Evolutionary conservation across 2,329 filamentous ascomycete genomes (phyloP), one percentile per base, ranked within the genome.

Genomic region (Fusarium nematophilum): DNA sequence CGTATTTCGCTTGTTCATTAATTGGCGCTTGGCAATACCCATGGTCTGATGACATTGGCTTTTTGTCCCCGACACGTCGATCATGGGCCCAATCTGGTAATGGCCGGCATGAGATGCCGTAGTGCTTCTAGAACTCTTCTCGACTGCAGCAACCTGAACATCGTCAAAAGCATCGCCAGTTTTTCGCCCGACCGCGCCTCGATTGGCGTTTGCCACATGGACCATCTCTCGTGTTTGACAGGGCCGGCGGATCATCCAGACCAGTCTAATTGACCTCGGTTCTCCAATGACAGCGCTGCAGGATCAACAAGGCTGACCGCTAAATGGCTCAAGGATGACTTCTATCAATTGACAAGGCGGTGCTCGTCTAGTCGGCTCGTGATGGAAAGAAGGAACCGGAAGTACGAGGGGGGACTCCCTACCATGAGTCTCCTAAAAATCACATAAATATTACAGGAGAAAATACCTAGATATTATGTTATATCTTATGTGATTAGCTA

Each of bases 71-170:
- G 17, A 38, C 15, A n/a, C 34, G 46, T 50, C 46, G 34, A 50
- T 42, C 38, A 45, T 42, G 30, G 27, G 18, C 57, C 60, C 39
- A 33, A 64, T 64, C 39, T 47, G 44, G 60, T 44, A 64, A 42
- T 43, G 36, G 4, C 60, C 60, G 60, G 60, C 25, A 47, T 14
- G 15, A 38, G 11, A 36, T 53, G 46, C 51, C 59, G 50, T 29
- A 30, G n/a, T 23, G 23, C 29, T 64, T 58, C 60, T 62, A 62
- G 60, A 64, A 64, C 36, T 38, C 37, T 64, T 64, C 50, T 29
- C 26, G 14, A 42, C 53, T 47, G 27, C 39, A 34, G 15, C 18
- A 42, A 26, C 3, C 11, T 30, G 4, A 56, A 31, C 15, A 43
- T 55, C 15, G 43, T 30, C 2, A n/a, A n/a, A 31, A 10, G 13